phyloP scores from a whole-genome alignment of 2,329 filamentous ascomycete species.

The Verticillium albo-atrum region DNA sequence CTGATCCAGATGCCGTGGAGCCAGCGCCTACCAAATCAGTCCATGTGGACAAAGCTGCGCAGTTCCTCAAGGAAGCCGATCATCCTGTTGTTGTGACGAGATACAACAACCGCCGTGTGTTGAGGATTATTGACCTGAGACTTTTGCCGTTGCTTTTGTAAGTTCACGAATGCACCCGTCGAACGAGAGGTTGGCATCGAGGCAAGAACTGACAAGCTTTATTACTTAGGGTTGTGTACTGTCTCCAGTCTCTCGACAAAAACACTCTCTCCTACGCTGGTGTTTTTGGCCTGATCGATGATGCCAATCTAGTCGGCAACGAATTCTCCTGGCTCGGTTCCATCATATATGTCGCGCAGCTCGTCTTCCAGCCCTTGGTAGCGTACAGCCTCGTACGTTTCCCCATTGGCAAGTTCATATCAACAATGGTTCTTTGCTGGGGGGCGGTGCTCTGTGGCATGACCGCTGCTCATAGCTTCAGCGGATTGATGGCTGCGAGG shows the following conservation, averaged over 20 bases:
- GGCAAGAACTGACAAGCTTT: neutral
- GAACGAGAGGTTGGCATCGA: neutral
- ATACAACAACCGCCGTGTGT: slow-evolving; percentile 46
- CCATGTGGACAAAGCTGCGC: slow-evolving; percentile 38
- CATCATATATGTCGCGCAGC: slow-evolving; percentile 30
- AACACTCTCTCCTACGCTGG: slow-evolving; percentile 42
- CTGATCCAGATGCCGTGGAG: neutral
- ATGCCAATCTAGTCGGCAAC: slow-evolving; percentile 39
- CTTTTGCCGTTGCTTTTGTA: slow-evolving; percentile 39
- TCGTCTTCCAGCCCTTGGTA: slow-evolving; percentile 16
- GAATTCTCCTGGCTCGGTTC: slow-evolving; percentile 63
- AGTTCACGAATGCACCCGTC: too few species aligned
- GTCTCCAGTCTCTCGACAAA: slow-evolving; percentile 17
- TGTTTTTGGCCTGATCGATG: slow-evolving; percentile 57
- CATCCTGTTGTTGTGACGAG: slow-evolving; percentile 42
- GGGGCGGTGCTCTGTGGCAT: slow-evolving; percentile 31
- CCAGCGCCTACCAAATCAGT: slow-evolving; percentile 5
- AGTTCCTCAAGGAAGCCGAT: slow-evolving; percentile 40
- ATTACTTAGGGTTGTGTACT: slow-evolving; percentile 11
- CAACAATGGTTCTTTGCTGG: slow-evolving; percentile 17
- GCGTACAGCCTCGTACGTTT: slow-evolving; percentile 17
- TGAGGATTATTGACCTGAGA: slow-evolving; percentile 33
- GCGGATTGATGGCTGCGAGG: slow-evolving; percentile 37
- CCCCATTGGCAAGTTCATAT: slow-evolving; percentile 19
- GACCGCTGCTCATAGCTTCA: slow-evolving; percentile 43